Evolutionary conservation across 352 stramenopile genomes (phyloP).

Genomic region (Globisporangium solare): DNA sequence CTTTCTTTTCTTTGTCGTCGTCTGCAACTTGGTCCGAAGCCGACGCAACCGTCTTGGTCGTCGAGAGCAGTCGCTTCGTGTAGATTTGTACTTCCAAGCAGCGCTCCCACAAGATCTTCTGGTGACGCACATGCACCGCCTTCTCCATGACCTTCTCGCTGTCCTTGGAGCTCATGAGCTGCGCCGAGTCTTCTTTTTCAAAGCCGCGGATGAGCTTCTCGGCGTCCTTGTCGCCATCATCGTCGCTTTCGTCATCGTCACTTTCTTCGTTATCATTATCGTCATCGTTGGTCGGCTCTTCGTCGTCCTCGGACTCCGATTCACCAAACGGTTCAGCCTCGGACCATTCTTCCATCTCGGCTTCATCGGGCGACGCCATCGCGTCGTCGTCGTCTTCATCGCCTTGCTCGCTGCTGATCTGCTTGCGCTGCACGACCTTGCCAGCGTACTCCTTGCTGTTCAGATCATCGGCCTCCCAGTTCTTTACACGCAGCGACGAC

Average conservation of each 20-base stretch:
- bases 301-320: constrained; percentile 44
- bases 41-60: constrained; percentile 25
- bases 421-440: constrained; percentile 72
- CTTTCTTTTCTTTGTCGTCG: constrained; percentile 28
- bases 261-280: constrained; percentile 30
- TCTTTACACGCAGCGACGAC: constrained; percentile 69
- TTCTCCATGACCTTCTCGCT: constrained; percentile 76
- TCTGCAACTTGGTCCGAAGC: constrained; percentile 3
- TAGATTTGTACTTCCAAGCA: constrained; percentile 85
- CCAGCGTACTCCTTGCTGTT: constrained; percentile 63
- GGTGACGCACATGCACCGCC: constrained; percentile 71
- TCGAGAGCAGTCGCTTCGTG: constrained; percentile 68
- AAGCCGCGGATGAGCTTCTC: constrained; percentile 78
- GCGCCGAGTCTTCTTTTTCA: constrained; percentile 70
- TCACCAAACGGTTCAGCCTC: constrained; percentile 76
- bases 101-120: constrained; percentile 83
- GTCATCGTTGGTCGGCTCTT: constrained; percentile 25
- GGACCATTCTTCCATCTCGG: constrained; percentile 72
- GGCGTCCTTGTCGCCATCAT: constrained; percentile 46
- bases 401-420: constrained; percentile 23
- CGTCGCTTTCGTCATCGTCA: constrained; percentile 28
- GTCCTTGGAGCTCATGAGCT: constrained; percentile 73
- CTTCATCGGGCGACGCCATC: constrained; percentile 64
- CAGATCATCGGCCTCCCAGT: constrained; percentile 55
- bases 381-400: constrained; percentile 12